phyloP scores from a whole-genome alignment of 1,284 basidiomycete genomes.

The Cystobasidiaceae sp. region DNA sequence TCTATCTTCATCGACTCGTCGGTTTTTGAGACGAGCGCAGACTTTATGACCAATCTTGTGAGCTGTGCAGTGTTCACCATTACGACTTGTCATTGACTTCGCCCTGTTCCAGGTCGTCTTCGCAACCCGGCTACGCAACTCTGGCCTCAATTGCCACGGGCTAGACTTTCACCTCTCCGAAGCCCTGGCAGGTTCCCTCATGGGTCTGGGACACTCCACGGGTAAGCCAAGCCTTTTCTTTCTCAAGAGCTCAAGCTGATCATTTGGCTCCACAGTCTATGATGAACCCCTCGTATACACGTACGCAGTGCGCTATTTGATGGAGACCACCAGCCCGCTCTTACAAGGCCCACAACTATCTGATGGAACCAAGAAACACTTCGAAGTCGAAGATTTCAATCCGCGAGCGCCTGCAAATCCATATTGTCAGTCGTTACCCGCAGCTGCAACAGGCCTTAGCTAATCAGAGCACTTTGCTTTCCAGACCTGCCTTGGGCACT shows the following conservation, averaged over 20 bases:
- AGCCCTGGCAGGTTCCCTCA: conserved; percentile 80
- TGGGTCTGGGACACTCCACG: conserved; percentile 85
- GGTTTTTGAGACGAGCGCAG: conserved; percentile 51
- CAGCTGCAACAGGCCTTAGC: too few relatives aligned
- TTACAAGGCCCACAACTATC: conserved; percentile 57
- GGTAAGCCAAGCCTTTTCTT: too few relatives aligned
- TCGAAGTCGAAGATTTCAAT: conserved; percentile 60
- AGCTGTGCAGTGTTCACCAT: background rate
- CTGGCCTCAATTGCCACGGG: conserved; percentile 83
- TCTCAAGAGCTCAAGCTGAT: too few relatives aligned
- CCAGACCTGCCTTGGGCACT: conserved; percentile 50
- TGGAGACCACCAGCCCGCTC: conserved; percentile 66
- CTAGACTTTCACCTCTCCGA: conserved; percentile 82
- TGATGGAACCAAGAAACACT: conserved; percentile 68
- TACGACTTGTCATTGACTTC: background rate
- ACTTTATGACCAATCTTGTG: conserved; percentile 42
- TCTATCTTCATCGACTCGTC: conserved; percentile 92
- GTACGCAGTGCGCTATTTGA: conserved; percentile 79
- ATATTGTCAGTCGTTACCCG: background rate
- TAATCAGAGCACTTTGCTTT: too few relatives aligned
- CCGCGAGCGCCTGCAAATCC: conserved; percentile 30
- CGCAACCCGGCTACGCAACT: conserved; percentile 79
- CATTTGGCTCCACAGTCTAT: conserved; percentile 53
- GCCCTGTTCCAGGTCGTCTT: conserved; percentile 58
- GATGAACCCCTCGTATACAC: conserved; percentile 24